Evolutionary conservation across 768 basidiomycete species (phyloP).

Genomic region (Guyanaporus albipodus): DNA sequence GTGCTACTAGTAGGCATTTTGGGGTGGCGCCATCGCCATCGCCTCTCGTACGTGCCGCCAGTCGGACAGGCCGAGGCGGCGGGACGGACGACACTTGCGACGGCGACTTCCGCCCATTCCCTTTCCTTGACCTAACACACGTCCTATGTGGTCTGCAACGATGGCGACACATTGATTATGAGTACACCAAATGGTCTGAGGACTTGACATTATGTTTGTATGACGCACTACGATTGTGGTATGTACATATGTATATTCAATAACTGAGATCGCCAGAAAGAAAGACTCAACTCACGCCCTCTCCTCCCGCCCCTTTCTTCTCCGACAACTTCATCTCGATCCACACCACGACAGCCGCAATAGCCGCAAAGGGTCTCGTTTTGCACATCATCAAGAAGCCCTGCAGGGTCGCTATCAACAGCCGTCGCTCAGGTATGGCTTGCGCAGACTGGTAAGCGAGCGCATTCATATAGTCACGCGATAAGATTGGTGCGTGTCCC

Average conservation of each 20-base stretch:
- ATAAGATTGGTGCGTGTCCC: conserved; percentile 38
- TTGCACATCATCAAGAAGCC: conserved; percentile 72
- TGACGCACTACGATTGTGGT: not conserved
- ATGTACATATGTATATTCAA: conserved; percentile 8
- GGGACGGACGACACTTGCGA: too few relatives aligned
- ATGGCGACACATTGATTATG: too few relatives aligned
- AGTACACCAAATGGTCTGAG: too few relatives aligned
- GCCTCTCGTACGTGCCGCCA: too few relatives aligned
- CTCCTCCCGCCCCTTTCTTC: not conserved
- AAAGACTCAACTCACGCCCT: not conserved
- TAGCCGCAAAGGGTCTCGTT: conserved; percentile 52
- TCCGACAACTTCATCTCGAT: conserved; percentile 41
- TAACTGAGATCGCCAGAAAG: too few relatives aligned
- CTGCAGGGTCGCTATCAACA: conserved; percentile 43
- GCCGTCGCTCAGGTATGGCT: conserved; percentile 43
- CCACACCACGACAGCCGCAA: conserved; percentile 44
- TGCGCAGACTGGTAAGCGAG: conserved; percentile 58
- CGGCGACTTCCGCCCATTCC: too few relatives aligned
- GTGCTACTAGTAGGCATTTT: too few relatives aligned
- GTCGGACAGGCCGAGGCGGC: too few relatives aligned
- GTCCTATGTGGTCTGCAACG: conserved; percentile 46
- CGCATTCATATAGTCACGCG: conserved; percentile 33
- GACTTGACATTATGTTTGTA: too few relatives aligned
- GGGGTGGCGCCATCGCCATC: too few relatives aligned
- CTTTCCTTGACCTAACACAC: conserved; percentile 63